Evolutionary conservation across 257 asterid species (phyloP).

Genomic region (Plectranthus barbatus): DNA sequence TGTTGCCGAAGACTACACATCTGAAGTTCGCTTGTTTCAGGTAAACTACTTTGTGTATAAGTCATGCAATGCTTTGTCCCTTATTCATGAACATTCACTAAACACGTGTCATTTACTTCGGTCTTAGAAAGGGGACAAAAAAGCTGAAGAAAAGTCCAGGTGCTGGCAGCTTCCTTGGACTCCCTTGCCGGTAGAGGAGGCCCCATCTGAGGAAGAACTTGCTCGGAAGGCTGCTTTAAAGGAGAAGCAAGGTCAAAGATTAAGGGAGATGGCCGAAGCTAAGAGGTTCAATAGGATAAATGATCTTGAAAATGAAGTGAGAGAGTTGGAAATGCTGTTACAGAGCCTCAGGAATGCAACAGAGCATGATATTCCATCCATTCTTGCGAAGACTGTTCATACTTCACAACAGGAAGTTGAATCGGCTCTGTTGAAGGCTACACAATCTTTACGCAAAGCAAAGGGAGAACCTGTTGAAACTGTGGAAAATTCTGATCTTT

Average conservation of each 20-base stretch:
- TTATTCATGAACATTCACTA: conserved; percentile 10
- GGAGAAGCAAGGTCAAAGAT: conserved; percentile 97
- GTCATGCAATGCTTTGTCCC: not conserved
- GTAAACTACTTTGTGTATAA: conserved; percentile 24
- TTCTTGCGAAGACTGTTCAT: conserved; percentile 55
- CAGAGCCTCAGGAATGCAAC: conserved; percentile 49
- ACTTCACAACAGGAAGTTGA: conserved; percentile 68
- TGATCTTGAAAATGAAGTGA: conserved; percentile 82
- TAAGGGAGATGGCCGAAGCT: conserved; percentile 98
- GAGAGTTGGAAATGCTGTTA: conserved; percentile 71
- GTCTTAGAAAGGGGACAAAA: conserved; percentile 64
- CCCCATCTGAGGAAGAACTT: conserved; percentile 94
- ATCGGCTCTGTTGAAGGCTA: conserved; percentile 61
- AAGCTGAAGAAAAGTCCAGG: conserved; percentile 78
- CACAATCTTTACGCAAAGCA: conserved; percentile 79
- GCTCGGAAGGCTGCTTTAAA: conserved; percentile 95
- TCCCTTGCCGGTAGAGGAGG: conserved; percentile 78
- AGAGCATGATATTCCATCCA: conserved; percentile 47
- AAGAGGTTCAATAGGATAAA: conserved; percentile 77
- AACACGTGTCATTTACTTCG: not conserved
- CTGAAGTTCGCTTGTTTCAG: conserved; percentile 83
- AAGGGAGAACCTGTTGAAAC: conserved; percentile 83
- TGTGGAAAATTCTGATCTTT: conserved; percentile 60
- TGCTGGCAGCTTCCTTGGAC: conserved; percentile 99
- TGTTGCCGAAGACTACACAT: conserved; percentile 61